Percentiles rank a stretch among this genome's conserved stretches.
These are phyloP conservation scores for Cryptococcus hybrid DNA, from an alignment of 1,284 basidiomycete species.

Conservation along the genomic window DNA sequence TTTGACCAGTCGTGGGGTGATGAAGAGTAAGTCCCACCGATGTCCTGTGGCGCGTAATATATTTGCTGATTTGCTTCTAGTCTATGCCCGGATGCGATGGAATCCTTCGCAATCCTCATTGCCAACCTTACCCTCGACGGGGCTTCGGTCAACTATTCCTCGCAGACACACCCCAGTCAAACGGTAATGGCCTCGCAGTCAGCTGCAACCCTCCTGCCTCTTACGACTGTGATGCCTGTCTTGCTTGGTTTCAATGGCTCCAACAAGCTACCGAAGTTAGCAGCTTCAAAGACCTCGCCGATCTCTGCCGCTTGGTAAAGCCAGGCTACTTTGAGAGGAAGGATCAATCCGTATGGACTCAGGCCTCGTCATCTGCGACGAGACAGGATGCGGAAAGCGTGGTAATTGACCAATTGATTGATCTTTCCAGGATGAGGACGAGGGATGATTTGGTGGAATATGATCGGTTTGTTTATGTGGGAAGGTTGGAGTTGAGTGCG, in stretches of 20 bases:
- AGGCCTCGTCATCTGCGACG: conserved; percentile 1
- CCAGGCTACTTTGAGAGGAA: conserved; percentile 5
- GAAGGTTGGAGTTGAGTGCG: conserved; percentile 7
- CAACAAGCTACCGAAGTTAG: conserved; percentile 5
- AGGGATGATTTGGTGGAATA: conserved; percentile 28
- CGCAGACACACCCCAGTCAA: conserved; percentile 12
- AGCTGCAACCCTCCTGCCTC: conserved; percentile 24
- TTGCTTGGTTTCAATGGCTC: conserved; percentile 30
- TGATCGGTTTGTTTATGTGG: conserved; percentile 34
- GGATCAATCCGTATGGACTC: background rate
- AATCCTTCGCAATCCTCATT: conserved; percentile 20
- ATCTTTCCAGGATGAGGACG: conserved; percentile 26
- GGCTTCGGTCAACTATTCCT: conserved; percentile 11
- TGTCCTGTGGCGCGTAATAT: background rate
- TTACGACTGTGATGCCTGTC: conserved; percentile 14
- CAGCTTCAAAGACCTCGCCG: conserved; percentile 19
- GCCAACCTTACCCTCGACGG: conserved; percentile 27
- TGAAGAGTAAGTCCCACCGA: conserved; percentile 8
- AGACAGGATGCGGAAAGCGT: conserved; percentile 13
- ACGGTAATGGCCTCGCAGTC: conserved; percentile 28
- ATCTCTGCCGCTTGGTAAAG: conserved; percentile 13
- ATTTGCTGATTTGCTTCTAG: conserved; percentile 8
- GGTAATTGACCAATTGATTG: conserved; percentile 23
- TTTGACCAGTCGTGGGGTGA: conserved; percentile 18
- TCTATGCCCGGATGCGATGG: conserved; percentile 24